Conservation (phyloP, 129 eudicot genomes). For the Glebionis coronaria region DNA sequence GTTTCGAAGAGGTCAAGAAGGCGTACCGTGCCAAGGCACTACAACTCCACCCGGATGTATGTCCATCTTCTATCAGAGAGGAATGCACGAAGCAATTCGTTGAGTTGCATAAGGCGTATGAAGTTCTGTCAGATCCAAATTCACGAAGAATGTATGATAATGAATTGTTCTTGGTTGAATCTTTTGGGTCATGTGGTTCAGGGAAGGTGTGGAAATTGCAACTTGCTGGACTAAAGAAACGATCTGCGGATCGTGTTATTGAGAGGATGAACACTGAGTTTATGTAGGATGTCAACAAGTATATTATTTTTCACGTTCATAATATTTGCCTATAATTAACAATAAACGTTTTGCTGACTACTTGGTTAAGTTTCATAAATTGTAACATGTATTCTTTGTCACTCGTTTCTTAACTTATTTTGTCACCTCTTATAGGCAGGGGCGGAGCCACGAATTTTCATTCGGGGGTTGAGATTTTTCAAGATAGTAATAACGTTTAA, state of each 20-base stretch:
- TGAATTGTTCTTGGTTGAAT: constrained; percentile 28
- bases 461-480: no score
- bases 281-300: no score
- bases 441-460: no score
- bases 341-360: no score
- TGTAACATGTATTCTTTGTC: no score
- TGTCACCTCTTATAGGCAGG: no score
- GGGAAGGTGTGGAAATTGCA: constrained; percentile 55
- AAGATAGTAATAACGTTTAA: no score
- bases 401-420: no score
- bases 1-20: constrained; percentile 50
- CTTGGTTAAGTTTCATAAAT: no score
- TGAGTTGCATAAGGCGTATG: constrained; percentile 50
- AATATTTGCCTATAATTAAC: no score
- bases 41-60: constrained; percentile 52
- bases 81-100: constrained; percentile 49
- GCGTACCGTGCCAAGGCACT: constrained; percentile 56
- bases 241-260: constrained; percentile 38
- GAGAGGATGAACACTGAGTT: constrained; percentile 26
- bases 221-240: constrained; percentile 43
- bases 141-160: constrained; percentile 41
- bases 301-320: background rate
- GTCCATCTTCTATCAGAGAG: constrained; percentile 35
- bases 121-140: constrained; percentile 57
- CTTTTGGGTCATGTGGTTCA: background rate